phyloP scores from a whole-genome alignment of 371 early-diverging fungal genomes.

The Dichotomocladium elegans region DNA sequence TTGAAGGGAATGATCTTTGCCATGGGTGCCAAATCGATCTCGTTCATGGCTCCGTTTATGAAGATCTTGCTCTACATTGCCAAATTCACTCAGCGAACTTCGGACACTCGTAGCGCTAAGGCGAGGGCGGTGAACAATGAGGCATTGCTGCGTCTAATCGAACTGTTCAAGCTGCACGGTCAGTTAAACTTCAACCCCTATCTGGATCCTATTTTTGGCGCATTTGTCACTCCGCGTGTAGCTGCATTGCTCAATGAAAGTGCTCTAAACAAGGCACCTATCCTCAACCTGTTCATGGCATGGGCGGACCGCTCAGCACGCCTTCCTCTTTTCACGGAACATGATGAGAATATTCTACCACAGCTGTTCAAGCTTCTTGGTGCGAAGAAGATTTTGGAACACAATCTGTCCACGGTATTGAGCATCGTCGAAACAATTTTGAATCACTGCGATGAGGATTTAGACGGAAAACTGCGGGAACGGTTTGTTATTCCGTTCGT shows the following conservation, averaged over 20 bases:
- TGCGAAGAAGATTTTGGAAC: conserved; percentile 70
- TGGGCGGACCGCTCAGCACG: conserved; percentile 74
- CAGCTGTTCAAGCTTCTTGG: conserved; percentile 67
- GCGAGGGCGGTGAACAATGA: conserved; percentile 62
- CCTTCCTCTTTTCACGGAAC: conserved; percentile 59
- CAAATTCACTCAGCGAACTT: conserved; percentile 40
- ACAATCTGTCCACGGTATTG: conserved; percentile 67
- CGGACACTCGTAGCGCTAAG: conserved; percentile 32
- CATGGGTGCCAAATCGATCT: conserved; percentile 65
- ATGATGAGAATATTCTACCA: conserved; percentile 60
- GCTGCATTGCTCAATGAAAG: conserved; percentile 70
- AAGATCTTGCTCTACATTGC: conserved; percentile 70
- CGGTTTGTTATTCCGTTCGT: conserved; percentile 62
- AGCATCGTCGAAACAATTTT: conserved; percentile 75
- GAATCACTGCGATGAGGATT: conserved; percentile 45
- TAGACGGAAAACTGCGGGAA: conserved; percentile 48
- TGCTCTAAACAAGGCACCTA: conserved; percentile 77
- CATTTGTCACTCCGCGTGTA: conserved; percentile 71
- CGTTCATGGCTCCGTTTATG: conserved; percentile 66
- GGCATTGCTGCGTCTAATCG: conserved; percentile 71
- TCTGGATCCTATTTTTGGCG: conserved; percentile 66
- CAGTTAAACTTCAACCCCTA: conserved; percentile 74
- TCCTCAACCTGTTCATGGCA: conserved; percentile 70
- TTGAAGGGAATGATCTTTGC: conserved; percentile 81
- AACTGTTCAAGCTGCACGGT: conserved; percentile 68